Percentiles rank a stretch among this genome's conserved stretches.
Evolutionary conservation across 805 yeast species (phyloP).

Genomic region (Saturnispora dispora): DNA sequence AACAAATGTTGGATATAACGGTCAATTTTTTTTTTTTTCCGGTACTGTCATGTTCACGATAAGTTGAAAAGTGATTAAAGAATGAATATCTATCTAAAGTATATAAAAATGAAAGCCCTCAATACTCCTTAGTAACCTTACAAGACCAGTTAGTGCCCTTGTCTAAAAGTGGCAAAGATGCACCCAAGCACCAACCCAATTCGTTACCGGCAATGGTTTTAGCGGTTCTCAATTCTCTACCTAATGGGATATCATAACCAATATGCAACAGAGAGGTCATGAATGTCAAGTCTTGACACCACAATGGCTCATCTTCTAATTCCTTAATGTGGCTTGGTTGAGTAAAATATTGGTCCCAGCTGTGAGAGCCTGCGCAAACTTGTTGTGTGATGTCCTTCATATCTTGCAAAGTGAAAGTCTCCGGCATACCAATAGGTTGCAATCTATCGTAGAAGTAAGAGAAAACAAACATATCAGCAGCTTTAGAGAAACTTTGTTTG

Average conservation of each 20-base stretch:
- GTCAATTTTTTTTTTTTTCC: not conserved
- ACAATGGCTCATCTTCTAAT: slow-evolving; percentile 72
- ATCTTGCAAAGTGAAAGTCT: slow-evolving; percentile 77
- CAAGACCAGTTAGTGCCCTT: slow-evolving; percentile 64
- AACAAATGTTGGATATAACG: not conserved
- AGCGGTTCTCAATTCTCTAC: slow-evolving; percentile 87
- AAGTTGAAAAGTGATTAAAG: not conserved
- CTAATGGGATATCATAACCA: slow-evolving; percentile 92
- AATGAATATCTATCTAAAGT: not conserved
- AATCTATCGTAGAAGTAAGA: slow-evolving; percentile 95
- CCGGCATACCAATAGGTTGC: slow-evolving; percentile 90
- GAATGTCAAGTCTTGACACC: slow-evolving; percentile 90
- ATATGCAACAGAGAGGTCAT: slow-evolving; percentile 84
- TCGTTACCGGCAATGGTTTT: slow-evolving; percentile 82
- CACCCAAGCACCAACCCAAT: slow-evolving; percentile 98
- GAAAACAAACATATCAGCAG: slow-evolving; percentile 78
- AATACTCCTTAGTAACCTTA: slow-evolving; percentile 29
- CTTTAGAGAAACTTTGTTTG: slow-evolving; percentile 59
- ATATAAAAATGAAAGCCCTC: not conserved
- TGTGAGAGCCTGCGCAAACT: slow-evolving; percentile 76
- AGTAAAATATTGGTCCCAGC: slow-evolving; percentile 60
- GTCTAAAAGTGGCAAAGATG: slow-evolving; percentile 83
- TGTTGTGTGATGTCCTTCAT: slow-evolving; percentile 68
- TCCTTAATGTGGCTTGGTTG: slow-evolving; percentile 60
- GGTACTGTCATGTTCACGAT: not conserved